Base-by-base conservation (phyloP, 2,329 filamentous ascomycete species). In the Phaeoacremonium minimum region DNA sequence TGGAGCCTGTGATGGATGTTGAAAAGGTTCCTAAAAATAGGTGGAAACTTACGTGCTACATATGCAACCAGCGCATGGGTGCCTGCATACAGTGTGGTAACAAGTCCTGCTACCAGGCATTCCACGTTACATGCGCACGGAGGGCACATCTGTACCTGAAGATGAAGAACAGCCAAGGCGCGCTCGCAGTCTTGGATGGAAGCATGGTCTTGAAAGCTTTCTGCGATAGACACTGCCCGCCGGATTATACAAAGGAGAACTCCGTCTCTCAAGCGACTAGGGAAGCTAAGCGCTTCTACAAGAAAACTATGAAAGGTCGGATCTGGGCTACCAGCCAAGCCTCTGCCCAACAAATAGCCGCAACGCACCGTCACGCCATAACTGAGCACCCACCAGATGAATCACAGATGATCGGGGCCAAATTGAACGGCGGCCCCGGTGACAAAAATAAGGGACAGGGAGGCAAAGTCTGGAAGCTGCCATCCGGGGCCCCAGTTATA, bases 81-180 rank as follows among this genome's bases (percentile, higher is more conserved):
- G 91, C 93, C 28, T 97, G 91, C 60, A 96, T 98, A 42, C 93
- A 98, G 60, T 98, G 93, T 61, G 88, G 90, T 42, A 96, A 97
- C 67, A 97, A 96, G 63, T 87, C 85, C 43, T 98, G 93, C 61
- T 98, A 95, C 55, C 84, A 91, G 53, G 93, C 93, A 7, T 98
- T 98, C 58, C 93, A 98, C 61, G 89, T 96, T 37, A 97, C 93
- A 5, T 98, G 93, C 58, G 93, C 93, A 16, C 80, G 93, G 37
- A 80, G 87, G 50, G 89, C 90, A 32, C 83, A 83, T 44, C 73
- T 98, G 1, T 97, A 87, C 55, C 70, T 98, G 46, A 91, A 91
- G 63, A 98, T 98, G 93, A 98, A 97, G 64, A 89, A 90, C 34
- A 86, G 80, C 36, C 86, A 91, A 45, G 86, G 87, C 34, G 81